A percentile compares a stretch with the other conserved stretches of the same genome.
Evolutionary conservation across 129 eudicot genomes (phyloP).

Genomic region (Escallonia herrerae): DNA sequence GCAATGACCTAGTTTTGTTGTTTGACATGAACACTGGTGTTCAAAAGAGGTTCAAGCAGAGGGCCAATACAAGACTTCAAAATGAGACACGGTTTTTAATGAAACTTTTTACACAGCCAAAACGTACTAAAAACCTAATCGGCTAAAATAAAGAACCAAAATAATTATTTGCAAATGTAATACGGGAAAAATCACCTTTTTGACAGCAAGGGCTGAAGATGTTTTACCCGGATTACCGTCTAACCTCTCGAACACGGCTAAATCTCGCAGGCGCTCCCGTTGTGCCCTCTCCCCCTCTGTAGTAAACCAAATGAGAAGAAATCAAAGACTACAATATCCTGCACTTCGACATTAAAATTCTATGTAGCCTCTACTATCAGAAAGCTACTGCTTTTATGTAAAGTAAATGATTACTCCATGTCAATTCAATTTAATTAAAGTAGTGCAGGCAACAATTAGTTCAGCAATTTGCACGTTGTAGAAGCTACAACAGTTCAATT

Average conservation of each 20-base stretch:
- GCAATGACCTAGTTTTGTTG: no score
- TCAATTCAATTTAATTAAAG: no score
- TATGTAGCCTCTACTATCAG: no score
- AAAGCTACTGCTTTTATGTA: background rate
- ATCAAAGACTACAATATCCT: no score
- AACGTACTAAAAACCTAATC: background rate
- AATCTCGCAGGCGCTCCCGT: constrained; percentile 80
- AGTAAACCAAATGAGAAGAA: no score
- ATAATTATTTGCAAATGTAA: no score
- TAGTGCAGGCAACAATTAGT: background rate
- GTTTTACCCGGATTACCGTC: constrained; percentile 64
- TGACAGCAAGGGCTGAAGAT: constrained; percentile 73
- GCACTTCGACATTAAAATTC: no score
- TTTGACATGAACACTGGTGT: no score
- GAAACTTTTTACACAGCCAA: background rate
- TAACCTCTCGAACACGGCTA: constrained; percentile 74
- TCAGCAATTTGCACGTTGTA: background rate
- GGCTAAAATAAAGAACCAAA: no score
- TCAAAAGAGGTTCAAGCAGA: no score
- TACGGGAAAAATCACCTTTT: constrained; percentile 39
- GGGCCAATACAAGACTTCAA: no score
- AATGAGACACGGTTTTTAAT: no score
- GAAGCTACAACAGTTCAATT: background rate
- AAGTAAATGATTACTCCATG: background rate
- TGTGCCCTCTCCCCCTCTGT: constrained; percentile 60